Base-by-base conservation (phyloP, 345 rosid species). In the Citrus unshiu region DNA sequence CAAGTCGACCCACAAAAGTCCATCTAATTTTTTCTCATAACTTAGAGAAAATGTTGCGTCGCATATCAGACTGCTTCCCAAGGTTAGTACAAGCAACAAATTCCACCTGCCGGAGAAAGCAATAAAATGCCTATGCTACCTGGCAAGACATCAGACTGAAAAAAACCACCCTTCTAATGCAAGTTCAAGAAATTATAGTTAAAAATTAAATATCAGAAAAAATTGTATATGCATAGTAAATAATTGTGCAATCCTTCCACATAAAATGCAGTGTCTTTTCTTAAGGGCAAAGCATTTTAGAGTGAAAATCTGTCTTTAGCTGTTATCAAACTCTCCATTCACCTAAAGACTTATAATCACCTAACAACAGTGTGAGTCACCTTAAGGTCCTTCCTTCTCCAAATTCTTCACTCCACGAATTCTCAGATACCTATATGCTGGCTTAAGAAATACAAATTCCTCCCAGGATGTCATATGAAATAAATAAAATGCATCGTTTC, bases 391-490 rank as follows among this genome's bases (percentile, higher is more conserved):
- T 60, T 60, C 43, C 68, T 76, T 74, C 68, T 30, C 35, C 25
- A 39, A 51, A 32, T 63, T 64, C 61, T 51, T 59, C 34, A 35
- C 68, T 4, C 71, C 35, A 56, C 35, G 37, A 54, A 63, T 65
- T 64, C 51, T 76, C 83, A 76, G 39, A 74, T 18, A 76, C 21
- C n/a, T 72, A 35, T 49, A 56, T 30, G 24, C 62, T 63, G 30
- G 40, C 78, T 37, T 35, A 67, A 58, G 72, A 73, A 60, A 43
- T 32, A 66, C 46, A 65, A 66, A 18, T 40, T 13, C 43, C 58
- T 76, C 46, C 43, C 32, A 35, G 43, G 32, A 63, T 63, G 70
- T 61, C 7, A 12, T 14, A 9, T 49, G 13, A 30, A 64, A 30
- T 34, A 51, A 65, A 75, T 51, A 70, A 75, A 51, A 39, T 62